These are phyloP conservation scores for Rhizopus arrhizus DNA, from an alignment of 371 early-diverging fungal species.

Conservation along the genomic window DNA sequence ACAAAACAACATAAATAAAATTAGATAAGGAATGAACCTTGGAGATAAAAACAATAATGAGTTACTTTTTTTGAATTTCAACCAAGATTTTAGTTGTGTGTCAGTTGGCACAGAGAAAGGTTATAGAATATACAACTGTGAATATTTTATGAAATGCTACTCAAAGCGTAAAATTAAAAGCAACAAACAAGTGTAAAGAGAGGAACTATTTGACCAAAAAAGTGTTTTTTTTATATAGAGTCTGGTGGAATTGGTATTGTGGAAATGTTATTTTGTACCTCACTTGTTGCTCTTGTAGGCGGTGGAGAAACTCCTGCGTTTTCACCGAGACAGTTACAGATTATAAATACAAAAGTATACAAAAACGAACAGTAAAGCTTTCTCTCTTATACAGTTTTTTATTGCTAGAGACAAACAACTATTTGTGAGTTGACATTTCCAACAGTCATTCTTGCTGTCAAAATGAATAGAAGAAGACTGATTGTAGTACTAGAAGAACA, in stretches of 20 bases:
- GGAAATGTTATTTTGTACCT: constrained; percentile 96
- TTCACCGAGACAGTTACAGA: constrained; percentile 88
- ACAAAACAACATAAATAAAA: background rate
- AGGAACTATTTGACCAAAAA: background rate
- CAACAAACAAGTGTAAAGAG: background rate
- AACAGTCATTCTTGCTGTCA: constrained; percentile 89
- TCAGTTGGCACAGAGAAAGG: constrained; percentile 85
- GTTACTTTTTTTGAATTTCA: constrained; percentile 81
- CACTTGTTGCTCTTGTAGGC: constrained; percentile 94
- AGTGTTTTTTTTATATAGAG: constrained; percentile 27
- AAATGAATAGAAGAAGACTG: constrained; percentile 90
- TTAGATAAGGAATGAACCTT: constrained; percentile 15
- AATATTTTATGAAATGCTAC: constrained; percentile 92
- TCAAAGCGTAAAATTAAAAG: constrained; percentile 59
- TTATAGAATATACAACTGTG: constrained; percentile 89
- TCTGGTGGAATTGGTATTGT: constrained; percentile 90
- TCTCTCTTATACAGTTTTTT: background rate
- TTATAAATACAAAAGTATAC: constrained; percentile 93
- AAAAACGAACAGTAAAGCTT: background rate
- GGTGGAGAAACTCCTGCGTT: constrained; percentile 90
- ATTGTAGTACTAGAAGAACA: constrained; percentile 92
- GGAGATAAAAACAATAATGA: constrained; percentile 44
- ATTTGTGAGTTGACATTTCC: constrained; percentile 96
- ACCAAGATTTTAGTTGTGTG: constrained; percentile 92
- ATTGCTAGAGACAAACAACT: constrained; percentile 80